These are phyloP conservation scores for Amanita subjunquillea DNA, from an alignment of 768 basidiomycete genomes.

Conservation along the genomic window DNA sequence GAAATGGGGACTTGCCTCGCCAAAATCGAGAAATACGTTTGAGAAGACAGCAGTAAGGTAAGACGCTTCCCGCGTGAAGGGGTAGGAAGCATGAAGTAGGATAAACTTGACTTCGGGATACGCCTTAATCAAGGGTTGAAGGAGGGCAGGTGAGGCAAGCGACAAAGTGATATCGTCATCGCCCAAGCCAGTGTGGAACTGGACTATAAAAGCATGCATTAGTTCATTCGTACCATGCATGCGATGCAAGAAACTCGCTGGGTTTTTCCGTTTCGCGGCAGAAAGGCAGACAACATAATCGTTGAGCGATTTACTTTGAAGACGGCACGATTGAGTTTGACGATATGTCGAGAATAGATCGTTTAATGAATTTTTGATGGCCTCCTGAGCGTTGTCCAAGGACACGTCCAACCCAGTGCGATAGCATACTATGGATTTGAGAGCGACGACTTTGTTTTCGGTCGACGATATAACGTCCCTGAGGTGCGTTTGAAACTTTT, in stretches of 20 bases:
- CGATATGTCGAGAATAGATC: constrained; percentile 24
- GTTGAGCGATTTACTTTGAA: constrained; percentile 54
- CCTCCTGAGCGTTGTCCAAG: constrained; percentile 15
- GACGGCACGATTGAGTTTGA: constrained; percentile 30
- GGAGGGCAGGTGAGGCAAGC: constrained; percentile 49
- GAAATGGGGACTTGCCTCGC: constrained; percentile 33
- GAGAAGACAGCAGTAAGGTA: constrained; percentile 63
- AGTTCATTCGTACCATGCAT: not conserved
- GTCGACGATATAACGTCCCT: constrained; percentile 17
- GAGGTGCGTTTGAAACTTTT: constrained; percentile 26
- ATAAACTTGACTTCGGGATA: constrained; percentile 53
- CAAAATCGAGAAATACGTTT: constrained; percentile 75
- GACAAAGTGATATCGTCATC: constrained; percentile 58
- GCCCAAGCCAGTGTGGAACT: constrained; percentile 36
- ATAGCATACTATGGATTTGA: constrained; percentile 75
- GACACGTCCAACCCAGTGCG: constrained; percentile 60
- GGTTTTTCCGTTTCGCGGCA: constrained; percentile 48
- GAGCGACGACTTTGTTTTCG: constrained; percentile 45
- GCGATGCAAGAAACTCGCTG: constrained; percentile 23
- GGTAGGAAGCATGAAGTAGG: constrained; percentile 70
- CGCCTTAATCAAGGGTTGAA: constrained; percentile 60
- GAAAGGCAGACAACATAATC: constrained; percentile 53
- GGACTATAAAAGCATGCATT: constrained; percentile 33
- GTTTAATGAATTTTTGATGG: constrained; percentile 19
- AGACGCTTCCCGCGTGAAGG: constrained; percentile 68